Conservation (phyloP, 192 early-diverging fungal species). For the Coemansia sp. region DNA sequence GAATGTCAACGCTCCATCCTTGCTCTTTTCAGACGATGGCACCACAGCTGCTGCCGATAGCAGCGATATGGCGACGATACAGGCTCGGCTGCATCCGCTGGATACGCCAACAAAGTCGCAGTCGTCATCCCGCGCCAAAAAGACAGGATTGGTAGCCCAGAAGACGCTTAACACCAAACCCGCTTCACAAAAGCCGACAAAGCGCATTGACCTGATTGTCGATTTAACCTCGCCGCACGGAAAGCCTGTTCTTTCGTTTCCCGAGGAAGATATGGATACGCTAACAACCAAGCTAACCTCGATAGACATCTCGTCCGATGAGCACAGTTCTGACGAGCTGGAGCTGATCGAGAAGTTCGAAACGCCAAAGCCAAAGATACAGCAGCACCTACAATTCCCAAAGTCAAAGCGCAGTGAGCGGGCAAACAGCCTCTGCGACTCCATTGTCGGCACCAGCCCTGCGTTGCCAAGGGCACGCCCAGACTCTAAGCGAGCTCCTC, state of each 20-base stretch:
- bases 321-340: slow-evolving; percentile 22
- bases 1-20: too few relatives aligned
- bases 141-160: not conserved
- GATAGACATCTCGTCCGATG: slow-evolving; percentile 33
- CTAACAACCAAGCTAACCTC: slow-evolving; percentile 16
- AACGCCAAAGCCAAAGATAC: not conserved
- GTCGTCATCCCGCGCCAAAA: not conserved
- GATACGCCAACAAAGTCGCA: slow-evolving; percentile 26
- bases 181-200: not conserved
- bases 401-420: not conserved
- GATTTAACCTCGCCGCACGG: slow-evolving; percentile 22
- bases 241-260: not conserved
- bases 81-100: not conserved
- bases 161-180: not conserved
- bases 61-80: not conserved
- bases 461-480: not conserved
- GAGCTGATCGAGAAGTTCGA: slow-evolving; percentile 3
- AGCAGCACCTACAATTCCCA: slow-evolving; percentile 1
- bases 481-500: not conserved
- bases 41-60: not conserved
- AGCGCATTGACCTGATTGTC: slow-evolving; percentile 12
- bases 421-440: not conserved
- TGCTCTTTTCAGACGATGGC: too few relatives aligned
- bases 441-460: slow-evolving; percentile 2
- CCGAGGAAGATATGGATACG: slow-evolving; percentile 10